Evolutionary conservation across 371 early-diverging fungal genomes (phyloP).

Genomic region (Lichtheimia hyalospora): DNA sequence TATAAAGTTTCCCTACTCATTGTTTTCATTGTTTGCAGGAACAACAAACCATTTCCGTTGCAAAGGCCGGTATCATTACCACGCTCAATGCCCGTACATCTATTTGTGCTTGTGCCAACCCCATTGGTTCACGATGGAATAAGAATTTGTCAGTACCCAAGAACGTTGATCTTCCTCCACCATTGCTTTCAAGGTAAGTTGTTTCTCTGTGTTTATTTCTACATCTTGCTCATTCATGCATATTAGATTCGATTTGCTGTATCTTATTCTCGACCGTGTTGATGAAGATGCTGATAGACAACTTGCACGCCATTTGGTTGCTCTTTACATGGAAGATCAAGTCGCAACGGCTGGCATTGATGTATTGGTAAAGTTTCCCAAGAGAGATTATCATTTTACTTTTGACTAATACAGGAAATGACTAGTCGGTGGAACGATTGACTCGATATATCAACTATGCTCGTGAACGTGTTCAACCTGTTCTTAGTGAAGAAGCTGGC

Average conservation of each 20-base stretch:
- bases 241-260: constrained; percentile 91
- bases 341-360: constrained; percentile 54
- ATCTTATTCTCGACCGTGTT: constrained; percentile 90
- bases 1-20: not conserved
- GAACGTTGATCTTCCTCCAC: constrained; percentile 96
- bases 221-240: not conserved
- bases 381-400: not conserved
- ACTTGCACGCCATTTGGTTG: constrained; percentile 86
- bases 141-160: constrained; percentile 85
- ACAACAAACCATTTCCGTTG: constrained; percentile 99
- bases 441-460: constrained; percentile 94
- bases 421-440: constrained; percentile 74
- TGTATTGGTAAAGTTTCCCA: constrained; percentile 50
- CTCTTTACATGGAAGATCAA: constrained; percentile 80
- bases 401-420: too few relatives aligned
- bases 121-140: constrained; percentile 95
- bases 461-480: constrained; percentile 78
- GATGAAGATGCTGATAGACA: constrained; percentile 87
- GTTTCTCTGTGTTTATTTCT: not conserved
- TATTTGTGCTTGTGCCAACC: constrained; percentile 98
- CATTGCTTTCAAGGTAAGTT: constrained; percentile 85
- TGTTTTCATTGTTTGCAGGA: constrained; percentile 56
- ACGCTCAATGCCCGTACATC: constrained; percentile 99
- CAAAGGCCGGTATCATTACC: constrained; percentile 99
- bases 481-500: constrained; percentile 82